These are phyloP conservation scores for Mayamaea pseudoterrestris DNA, from an alignment of 108 stramenopile species.

Conservation along the genomic window DNA sequence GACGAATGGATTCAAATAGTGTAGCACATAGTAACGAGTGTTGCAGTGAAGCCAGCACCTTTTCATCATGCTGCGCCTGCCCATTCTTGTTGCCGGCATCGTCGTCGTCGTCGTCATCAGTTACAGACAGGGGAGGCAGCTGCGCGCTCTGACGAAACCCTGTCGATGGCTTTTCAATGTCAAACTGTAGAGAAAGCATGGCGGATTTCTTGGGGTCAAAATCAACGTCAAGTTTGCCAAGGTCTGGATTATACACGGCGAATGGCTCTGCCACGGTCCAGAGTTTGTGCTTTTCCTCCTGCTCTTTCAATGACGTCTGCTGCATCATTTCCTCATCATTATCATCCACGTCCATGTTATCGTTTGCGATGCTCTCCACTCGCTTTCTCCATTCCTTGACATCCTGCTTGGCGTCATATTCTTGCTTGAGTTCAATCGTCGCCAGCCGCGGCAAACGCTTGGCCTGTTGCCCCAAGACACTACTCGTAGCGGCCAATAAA, in stretches of 20 bases:
- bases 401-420: slow-evolving; percentile 17
- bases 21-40: slow-evolving; percentile 83
- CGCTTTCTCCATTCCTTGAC: slow-evolving; percentile 1
- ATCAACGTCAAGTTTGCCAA: slow-evolving; percentile 61
- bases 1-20: slow-evolving; percentile 73
- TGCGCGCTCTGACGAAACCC: slow-evolving; percentile 55
- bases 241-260: slow-evolving; percentile 66
- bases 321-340: slow-evolving; percentile 14
- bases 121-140: slow-evolving; percentile 32
- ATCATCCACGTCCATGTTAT: background rate
- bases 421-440: slow-evolving; percentile 56
- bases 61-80: slow-evolving; percentile 32
- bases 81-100: background rate
- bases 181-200: slow-evolving; percentile 56
- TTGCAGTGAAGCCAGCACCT: slow-evolving; percentile 59
- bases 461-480: slow-evolving; percentile 35
- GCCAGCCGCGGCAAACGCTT: slow-evolving; percentile 71
- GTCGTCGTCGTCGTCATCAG: background rate
- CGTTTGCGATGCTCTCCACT: too few species aligned
- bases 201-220: slow-evolving; percentile 75
- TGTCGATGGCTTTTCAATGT: slow-evolving; percentile 67
- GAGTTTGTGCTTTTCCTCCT: slow-evolving; percentile 8
- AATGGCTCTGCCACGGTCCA: slow-evolving; percentile 66
- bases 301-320: background rate
- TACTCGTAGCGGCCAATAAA: background rate